These are phyloP conservation scores for Cystobasidium sp. DNA, from an alignment of 1,284 basidiomycete genomes.

Conservation along the genomic window DNA sequence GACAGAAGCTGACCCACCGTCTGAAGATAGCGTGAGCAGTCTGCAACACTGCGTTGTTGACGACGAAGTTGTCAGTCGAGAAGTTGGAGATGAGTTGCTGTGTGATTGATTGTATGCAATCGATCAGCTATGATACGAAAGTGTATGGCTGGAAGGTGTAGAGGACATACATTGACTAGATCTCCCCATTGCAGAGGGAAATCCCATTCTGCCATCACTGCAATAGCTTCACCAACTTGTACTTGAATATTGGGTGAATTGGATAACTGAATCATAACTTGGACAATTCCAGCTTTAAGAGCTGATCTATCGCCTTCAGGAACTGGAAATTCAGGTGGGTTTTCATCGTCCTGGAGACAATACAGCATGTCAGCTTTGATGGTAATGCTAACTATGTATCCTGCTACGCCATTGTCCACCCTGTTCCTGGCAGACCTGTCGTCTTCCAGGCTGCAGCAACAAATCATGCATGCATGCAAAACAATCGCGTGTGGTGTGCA, in stretches of 20 bases:
- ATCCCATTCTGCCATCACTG: slow-evolving; percentile 82
- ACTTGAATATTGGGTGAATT: slow-evolving; percentile 63
- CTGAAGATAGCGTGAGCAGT: slow-evolving; percentile 95
- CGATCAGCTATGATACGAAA: background rate
- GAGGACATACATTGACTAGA: slow-evolving; percentile 74
- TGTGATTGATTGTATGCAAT: background rate
- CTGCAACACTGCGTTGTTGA: slow-evolving; percentile 87
- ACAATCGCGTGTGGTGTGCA: slow-evolving; percentile 6
- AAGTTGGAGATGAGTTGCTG: slow-evolving; percentile 84
- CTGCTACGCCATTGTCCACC: background rate
- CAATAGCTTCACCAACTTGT: slow-evolving; percentile 86
- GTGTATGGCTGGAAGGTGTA: background rate
- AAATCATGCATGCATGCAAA: slow-evolving; percentile 2
- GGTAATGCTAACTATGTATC: background rate
- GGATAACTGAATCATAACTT: slow-evolving; percentile 79
- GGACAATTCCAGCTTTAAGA: slow-evolving; percentile 72
- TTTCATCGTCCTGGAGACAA: slow-evolving; percentile 62
- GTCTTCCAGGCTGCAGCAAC: background rate
- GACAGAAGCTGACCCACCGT: slow-evolving; percentile 55
- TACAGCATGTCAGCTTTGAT: slow-evolving; percentile 19
- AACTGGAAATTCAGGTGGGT: slow-evolving; percentile 58
- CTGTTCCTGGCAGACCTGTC: background rate
- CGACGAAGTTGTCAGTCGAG: slow-evolving; percentile 74
- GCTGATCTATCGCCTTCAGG: slow-evolving; percentile 69
- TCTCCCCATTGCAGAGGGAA: slow-evolving; percentile 84